These are phyloP conservation scores for Colletotrichum viniferum DNA, from an alignment of 2,329 filamentous ascomycete species.

Conservation along the genomic window DNA sequence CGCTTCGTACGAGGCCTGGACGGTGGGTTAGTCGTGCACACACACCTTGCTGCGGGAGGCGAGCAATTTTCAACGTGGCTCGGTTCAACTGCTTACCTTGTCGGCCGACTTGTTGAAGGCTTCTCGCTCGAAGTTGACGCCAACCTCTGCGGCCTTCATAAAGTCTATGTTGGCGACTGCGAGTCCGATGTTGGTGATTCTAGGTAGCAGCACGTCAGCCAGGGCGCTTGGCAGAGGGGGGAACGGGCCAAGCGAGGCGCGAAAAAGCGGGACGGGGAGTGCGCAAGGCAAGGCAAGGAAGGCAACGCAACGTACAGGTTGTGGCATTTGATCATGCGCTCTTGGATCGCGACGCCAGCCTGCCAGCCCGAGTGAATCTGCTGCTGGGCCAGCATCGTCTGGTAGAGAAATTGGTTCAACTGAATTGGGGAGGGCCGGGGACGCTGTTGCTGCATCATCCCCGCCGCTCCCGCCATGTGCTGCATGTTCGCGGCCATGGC, in stretches of 20 bases:
- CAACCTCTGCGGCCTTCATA: conserved; percentile 44
- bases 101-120: conserved; percentile 49
- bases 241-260: neutral
- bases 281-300: neutral
- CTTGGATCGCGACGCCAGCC: conserved; percentile 36
- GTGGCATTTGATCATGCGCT: conserved; percentile 47
- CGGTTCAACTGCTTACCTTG: conserved; percentile 43
- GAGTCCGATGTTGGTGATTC: conserved; percentile 56
- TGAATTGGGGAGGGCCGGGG: conserved; percentile 38
- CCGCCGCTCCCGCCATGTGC: conserved; percentile 56
- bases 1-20: conserved; percentile 55
- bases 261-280: neutral
- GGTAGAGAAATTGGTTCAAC: conserved; percentile 44
- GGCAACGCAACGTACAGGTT: conserved; percentile 39
- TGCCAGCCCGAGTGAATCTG: conserved; percentile 44
- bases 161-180: conserved; percentile 46
- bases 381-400: conserved; percentile 39
- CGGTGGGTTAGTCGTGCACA: neutral
- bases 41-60: conserved; percentile 13
- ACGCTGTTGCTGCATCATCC: conserved; percentile 46
- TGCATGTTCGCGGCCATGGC: conserved; percentile 67
- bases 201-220: conserved; percentile 29
- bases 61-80: neutral
- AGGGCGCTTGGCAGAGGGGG: neutral
- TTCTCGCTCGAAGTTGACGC: conserved; percentile 53